Base-by-base conservation (phyloP, 495 filamentous ascomycete genomes). In the Aspergillus affinis region DNA sequence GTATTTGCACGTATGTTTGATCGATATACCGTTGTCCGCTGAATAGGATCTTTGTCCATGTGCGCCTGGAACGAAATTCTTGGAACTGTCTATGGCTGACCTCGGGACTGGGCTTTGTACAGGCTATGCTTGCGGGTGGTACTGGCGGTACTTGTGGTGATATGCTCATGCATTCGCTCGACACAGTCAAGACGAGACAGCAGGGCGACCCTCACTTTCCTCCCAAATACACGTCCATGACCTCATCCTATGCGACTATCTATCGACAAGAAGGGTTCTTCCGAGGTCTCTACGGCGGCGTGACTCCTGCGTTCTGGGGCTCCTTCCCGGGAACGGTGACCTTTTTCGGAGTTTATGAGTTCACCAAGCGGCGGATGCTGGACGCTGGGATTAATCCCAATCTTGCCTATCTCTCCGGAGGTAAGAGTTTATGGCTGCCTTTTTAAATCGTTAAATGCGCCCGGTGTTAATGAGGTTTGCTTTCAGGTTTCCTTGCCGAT, bases 141-240 rank as follows among this genome's bases (percentile, higher is more conserved):
- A 71, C 90, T 23, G 94, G 94, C 62, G 94, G 94, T 26, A 91
- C 89, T 29, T 93, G 89, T 50, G 94, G 94, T 54, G 94, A 98
- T 74, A 91, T 98, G 84, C 79, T 98, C 60, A 98, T 98, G 95
- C 94, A 98, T 74, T 97, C 93, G 49, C 83, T 98, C 72, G 94
- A 98, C 77, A 98, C 94, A 8, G 94, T 98, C 56, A 98, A 98
- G 76, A 98, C 94, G n/a, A 84, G 94, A 54, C 94, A 98, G 74
- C 94, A 98, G 77, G 94, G 94, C 65, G 95, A 97, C 68, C 92
- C 92, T 30, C 86, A 90, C 65, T 82, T 94, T 51, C 94, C 93
- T 18, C 89, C 93, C 2, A 93, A 90, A 74, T 98, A 98, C 74
- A 86, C 90, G 1, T 92, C 91, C 20, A 87, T 97, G 75, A 87